Evolutionary conservation across 2,329 filamentous ascomycete species (phyloP).

Genomic region (Penicillium oxalicum): DNA sequence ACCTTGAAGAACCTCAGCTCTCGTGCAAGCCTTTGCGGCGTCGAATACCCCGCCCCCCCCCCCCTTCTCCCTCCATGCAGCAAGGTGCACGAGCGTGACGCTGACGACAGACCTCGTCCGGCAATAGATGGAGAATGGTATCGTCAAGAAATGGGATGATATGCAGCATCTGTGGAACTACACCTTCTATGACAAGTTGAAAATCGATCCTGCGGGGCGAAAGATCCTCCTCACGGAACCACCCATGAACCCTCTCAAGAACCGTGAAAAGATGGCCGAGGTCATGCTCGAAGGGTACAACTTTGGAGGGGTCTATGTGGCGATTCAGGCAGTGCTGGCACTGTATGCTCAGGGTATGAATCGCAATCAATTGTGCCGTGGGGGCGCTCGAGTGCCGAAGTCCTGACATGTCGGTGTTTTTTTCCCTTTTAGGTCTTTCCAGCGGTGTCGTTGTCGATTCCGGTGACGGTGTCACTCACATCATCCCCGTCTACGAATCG

Average conservation of each 20-base stretch:
- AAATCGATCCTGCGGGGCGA: constrained; percentile 79
- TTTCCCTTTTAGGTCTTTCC: constrained; percentile 57
- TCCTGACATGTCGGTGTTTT: constrained; percentile 5
- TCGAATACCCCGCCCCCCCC: constrained; percentile 13
- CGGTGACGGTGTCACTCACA: constrained; percentile 95
- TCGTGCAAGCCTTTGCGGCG: constrained; percentile 8
- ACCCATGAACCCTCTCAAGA: constrained; percentile 94
- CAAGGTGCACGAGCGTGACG: constrained; percentile 16
- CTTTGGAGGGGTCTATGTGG: constrained; percentile 95
- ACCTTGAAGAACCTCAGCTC: not conserved
- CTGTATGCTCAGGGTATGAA: constrained; percentile 84
- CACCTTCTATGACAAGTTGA: constrained; percentile 96
- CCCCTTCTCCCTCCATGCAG: not conserved
- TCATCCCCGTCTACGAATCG: constrained; percentile 97
- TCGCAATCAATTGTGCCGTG: not conserved
- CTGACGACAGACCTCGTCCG: constrained; percentile 11
- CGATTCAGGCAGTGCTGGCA: constrained; percentile 92
- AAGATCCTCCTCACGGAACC: constrained; percentile 98
- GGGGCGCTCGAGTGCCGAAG: not conserved
- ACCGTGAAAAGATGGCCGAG: constrained; percentile 96
- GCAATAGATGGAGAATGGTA: constrained; percentile 90
- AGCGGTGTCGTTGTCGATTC: constrained; percentile 98
- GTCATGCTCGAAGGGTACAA: constrained; percentile 98
- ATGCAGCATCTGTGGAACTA: constrained; percentile 99
- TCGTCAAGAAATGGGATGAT: constrained; percentile 99